A percentile compares a stretch with the other conserved stretches of the same genome.
phyloP scores from a whole-genome alignment of 495 filamentous ascomycete species.

The Hypoxylon perforatum region DNA sequence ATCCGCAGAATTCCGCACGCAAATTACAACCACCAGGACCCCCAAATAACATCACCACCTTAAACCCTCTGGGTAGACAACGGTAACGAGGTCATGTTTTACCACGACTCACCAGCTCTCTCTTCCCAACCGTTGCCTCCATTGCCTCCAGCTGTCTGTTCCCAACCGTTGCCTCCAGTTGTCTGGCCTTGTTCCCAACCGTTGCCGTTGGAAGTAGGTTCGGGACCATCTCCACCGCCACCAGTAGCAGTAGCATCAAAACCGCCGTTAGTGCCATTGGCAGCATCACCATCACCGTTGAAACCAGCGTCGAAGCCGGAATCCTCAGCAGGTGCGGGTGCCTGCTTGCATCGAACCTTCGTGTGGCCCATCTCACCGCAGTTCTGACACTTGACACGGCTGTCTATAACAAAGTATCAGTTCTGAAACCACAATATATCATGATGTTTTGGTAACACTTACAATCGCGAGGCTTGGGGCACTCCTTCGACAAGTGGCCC shows the following conservation, averaged over 20 bases:
- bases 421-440: neutral
- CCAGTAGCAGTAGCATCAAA: neutral
- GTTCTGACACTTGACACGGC: slow-evolving; percentile 78
- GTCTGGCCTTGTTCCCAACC: neutral
- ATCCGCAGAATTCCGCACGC: slow-evolving; percentile 4
- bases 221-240: slow-evolving; percentile 6
- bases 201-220: neutral
- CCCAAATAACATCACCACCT: neutral
- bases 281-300: neutral
- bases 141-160: too few relatives aligned
- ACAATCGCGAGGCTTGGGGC: slow-evolving; percentile 80
- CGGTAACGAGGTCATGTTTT: too few relatives aligned
- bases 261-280: neutral
- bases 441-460: slow-evolving; percentile 37
- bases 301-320: slow-evolving; percentile 2
- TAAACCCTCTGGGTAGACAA: slow-evolving; percentile 1
- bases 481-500: slow-evolving; percentile 79
- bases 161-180: too few relatives aligned
- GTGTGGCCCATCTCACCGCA: slow-evolving; percentile 83
- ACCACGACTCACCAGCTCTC: too few relatives aligned
- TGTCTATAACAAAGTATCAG: slow-evolving; percentile 52
- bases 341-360: slow-evolving; percentile 67
- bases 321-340: slow-evolving; percentile 26
- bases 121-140: too few relatives aligned
- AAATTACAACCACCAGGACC: neutral